These are phyloP conservation scores for Zymoseptoria crescenta DNA, from an alignment of 2,329 filamentous ascomycete species.

Conservation along the genomic window DNA sequence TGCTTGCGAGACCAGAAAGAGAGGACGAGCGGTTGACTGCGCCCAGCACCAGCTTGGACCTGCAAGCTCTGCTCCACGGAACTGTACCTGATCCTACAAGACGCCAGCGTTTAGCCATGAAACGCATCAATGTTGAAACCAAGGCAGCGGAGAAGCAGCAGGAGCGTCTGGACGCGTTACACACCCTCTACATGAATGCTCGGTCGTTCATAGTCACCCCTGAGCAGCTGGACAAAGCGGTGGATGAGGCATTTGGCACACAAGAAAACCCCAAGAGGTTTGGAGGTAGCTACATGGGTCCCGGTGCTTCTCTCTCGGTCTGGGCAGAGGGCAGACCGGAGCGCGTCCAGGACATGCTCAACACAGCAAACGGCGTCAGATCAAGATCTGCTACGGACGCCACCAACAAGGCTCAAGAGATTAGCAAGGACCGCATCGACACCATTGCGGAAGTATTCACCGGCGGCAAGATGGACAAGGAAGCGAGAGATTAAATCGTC, in stretches of 20 bases:
- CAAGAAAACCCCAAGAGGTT: slow-evolving; percentile 37
- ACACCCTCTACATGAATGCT: slow-evolving; percentile 85
- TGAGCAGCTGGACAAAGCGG: slow-evolving; percentile 61
- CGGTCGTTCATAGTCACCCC: slow-evolving; percentile 80
- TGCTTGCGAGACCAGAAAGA: slow-evolving; percentile 57
- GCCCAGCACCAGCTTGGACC: slow-evolving; percentile 46
- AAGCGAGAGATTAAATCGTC: not conserved
- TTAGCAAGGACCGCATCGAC: slow-evolving; percentile 52
- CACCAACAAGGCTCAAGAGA: slow-evolving; percentile 31
- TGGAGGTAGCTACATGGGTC: slow-evolving; percentile 24
- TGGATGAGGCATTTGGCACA: slow-evolving; percentile 69
- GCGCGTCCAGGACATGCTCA: slow-evolving; percentile 43
- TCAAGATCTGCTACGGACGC: slow-evolving; percentile 29
- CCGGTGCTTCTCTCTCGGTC: slow-evolving; percentile 32
- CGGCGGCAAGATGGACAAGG: slow-evolving; percentile 51
- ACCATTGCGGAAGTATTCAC: slow-evolving; percentile 60
- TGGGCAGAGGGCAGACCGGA: slow-evolving; percentile 45
- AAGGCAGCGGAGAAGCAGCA: slow-evolving; percentile 16
- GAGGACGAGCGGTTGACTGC: slow-evolving; percentile 71
- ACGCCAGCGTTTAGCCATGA: slow-evolving; percentile 45
- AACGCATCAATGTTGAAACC: slow-evolving; percentile 17
- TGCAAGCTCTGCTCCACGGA: slow-evolving; percentile 27
- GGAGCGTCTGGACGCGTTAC: slow-evolving; percentile 54
- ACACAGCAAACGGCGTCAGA: slow-evolving; percentile 25
- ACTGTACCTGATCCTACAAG: slow-evolving; percentile 54